Conservation (phyloP, 2,329 filamentous ascomycete species). For the Curvularia eragrostidis region DNA sequence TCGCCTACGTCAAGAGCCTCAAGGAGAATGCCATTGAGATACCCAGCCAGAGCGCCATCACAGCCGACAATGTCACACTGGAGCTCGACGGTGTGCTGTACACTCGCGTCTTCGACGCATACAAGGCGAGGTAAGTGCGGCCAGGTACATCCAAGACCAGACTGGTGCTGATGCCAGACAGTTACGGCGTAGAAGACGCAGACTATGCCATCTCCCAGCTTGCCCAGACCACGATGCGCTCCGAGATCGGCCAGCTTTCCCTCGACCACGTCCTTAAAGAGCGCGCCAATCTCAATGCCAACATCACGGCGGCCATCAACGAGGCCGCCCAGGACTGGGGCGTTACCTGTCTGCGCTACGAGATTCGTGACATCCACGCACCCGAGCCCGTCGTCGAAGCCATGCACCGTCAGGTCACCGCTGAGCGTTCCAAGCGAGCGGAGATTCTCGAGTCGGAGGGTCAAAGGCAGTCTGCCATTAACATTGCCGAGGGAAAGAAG, state of each 20-base stretch:
- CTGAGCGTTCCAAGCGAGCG: slow-evolving; percentile 94
- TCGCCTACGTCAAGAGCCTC: slow-evolving; percentile 96
- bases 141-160: not conserved
- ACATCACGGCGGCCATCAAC: slow-evolving; percentile 99
- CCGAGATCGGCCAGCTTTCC: slow-evolving; percentile 93
- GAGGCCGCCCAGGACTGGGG: slow-evolving; percentile 97
- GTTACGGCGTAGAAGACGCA: slow-evolving; percentile 97
- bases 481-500: slow-evolving; percentile 97
- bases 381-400: slow-evolving; percentile 91
- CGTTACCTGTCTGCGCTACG: slow-evolving; percentile 93
- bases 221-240: slow-evolving; percentile 98
- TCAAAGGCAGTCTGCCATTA: slow-evolving; percentile 96
- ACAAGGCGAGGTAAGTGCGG: slow-evolving; percentile 83
- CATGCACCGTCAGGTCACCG: slow-evolving; percentile 98
- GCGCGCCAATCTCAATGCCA: slow-evolving; percentile 92
- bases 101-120: slow-evolving; percentile 95
- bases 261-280: slow-evolving; percentile 98
- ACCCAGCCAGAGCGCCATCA: slow-evolving; percentile 96
- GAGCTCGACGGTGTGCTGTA: slow-evolving; percentile 96
- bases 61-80: slow-evolving; percentile 95
- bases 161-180: slow-evolving; percentile 49
- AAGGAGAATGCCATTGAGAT: slow-evolving; percentile 98
- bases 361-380: slow-evolving; percentile 97
- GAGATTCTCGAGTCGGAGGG: slow-evolving; percentile 98
- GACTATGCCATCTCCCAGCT: slow-evolving; percentile 98